Base-by-base conservation (phyloP, 257 asterid species). In the Capsicum baccatum region DNA sequence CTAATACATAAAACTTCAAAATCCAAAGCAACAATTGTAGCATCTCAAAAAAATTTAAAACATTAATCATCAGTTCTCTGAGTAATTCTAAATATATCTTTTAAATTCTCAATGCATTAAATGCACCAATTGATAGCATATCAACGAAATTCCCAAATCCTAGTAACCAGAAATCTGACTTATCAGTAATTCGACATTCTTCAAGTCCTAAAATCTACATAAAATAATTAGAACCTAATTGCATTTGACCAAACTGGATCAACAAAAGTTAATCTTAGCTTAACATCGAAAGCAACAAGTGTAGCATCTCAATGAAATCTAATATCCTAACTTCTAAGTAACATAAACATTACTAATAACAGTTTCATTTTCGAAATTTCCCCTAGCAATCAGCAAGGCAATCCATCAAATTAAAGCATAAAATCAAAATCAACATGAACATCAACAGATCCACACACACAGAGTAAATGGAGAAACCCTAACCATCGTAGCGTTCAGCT, bases 401-500 rank as follows among this genome's bases (percentile, higher is more conserved):
- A 48, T 5, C 48, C 48, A 21, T 26, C 50, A 54, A 33, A 78
- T 55, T 15, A 8, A 54, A 26, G 64, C 64, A 54, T 78, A 14
- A 54, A 78, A 55, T 50, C 21, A 50, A 78, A 78, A 54, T 13
- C 21, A 4, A 54, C n/a, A 74, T 7, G 54, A 54, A 78, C 26
- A 78, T 8, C 5, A 78, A 52, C 11, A 76, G 63, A 60, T 81
- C 42, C 12, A 80, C 4, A 60, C 42, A 80, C 19, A 59, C 48
- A 6, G 48, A 5, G 13, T 6, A 47, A 60, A 17, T 26, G 74
- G 3, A 48, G 82, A 81, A 81, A 86, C 69, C 63, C 63, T 82
- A 86, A 89, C 91, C 91, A 67, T 89, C 89, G 47, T 89, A 89
- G 12, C 91, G 88, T 48, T 86, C 89, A 52, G 89, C 89, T 80